phyloP scores from a whole-genome alignment of 2,329 filamentous ascomycete genomes.

The Onygenales sp. region DNA sequence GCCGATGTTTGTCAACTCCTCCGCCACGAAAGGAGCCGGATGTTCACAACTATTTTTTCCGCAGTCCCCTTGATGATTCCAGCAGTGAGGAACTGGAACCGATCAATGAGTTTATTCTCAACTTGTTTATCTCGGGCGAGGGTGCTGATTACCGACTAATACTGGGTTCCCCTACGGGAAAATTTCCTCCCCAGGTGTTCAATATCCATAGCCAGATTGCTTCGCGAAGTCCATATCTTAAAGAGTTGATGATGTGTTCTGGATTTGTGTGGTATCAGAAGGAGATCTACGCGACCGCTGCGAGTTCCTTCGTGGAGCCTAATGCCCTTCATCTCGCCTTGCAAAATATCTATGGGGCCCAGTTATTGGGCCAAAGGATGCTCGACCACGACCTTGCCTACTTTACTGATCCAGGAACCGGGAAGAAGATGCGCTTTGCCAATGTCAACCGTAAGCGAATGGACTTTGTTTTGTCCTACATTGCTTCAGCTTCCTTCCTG shows the following conservation, averaged over 20 bases:
- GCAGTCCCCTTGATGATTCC: not conserved
- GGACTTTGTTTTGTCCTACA: conserved; percentile 24
- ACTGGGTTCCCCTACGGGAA: conserved; percentile 12
- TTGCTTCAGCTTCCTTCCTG: conserved; percentile 22
- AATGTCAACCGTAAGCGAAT: conserved; percentile 11
- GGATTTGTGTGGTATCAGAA: not conserved
- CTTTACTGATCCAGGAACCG: not conserved
- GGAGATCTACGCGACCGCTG: conserved; percentile 12
- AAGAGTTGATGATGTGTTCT: conserved; percentile 10
- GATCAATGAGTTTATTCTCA: conserved; percentile 8
- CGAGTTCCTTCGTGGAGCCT: conserved; percentile 16
- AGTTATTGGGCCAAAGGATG: conserved; percentile 11
- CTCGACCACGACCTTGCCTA: conserved; percentile 12
- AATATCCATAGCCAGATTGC: conserved; percentile 16
- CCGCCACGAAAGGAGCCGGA: no score
- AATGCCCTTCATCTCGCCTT: conserved; percentile 18
- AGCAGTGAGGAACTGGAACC: not conserved
- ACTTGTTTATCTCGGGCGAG: conserved; percentile 8
- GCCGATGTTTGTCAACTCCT: not conserved
- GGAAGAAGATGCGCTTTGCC: conserved; percentile 2
- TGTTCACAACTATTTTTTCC: not conserved
- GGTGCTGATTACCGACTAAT: conserved; percentile 15
- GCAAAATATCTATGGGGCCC: conserved; percentile 19
- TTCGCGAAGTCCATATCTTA: conserved; percentile 17
- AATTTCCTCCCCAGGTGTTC: conserved; percentile 13